A percentile compares a stretch with the other conserved stretches of the same genome.
Conservation (phyloP, 441 rosid genomes). For the Adansonia gregorii region DNA sequence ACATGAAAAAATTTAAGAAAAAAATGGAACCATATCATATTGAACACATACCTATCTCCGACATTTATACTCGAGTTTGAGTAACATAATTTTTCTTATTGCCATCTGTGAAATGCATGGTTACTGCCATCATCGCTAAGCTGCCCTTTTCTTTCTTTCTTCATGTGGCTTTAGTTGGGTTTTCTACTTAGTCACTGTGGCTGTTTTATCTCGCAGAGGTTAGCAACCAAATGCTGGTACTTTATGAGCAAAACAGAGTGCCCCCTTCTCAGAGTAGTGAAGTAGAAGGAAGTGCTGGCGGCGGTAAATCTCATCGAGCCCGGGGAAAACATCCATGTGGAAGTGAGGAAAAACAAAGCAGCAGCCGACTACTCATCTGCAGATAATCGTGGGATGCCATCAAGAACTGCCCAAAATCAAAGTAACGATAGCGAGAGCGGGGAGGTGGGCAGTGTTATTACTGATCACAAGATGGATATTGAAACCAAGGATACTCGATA, state of each 20-base stretch:
- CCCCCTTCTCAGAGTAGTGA: conserved; percentile 74
- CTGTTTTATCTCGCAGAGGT: conserved; percentile 61
- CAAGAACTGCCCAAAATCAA: conserved; percentile 44
- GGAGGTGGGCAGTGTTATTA: conserved; percentile 62
- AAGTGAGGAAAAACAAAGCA: conserved; percentile 51
- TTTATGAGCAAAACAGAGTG: conserved; percentile 81
- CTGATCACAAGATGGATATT: conserved; percentile 55
- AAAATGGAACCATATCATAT: too few species aligned
- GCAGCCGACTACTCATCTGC: conserved; percentile 48
- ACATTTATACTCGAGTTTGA: too few species aligned
- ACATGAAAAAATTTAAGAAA: too few species aligned
- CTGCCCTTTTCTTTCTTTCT: conserved; percentile 30
- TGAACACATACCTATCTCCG: too few species aligned
- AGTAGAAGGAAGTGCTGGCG: conserved; percentile 81
- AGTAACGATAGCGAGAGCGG: conserved; percentile 57
- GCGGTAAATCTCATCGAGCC: conserved; percentile 49
- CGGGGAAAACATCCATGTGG: conserved; percentile 46
- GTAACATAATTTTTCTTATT: neutral
- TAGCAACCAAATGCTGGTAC: conserved; percentile 95
- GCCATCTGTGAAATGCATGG: conserved; percentile 3
- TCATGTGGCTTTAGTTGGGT: neutral
- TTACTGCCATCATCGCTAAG: conserved; percentile 22
- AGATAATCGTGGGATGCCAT: conserved; percentile 52
- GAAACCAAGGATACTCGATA: conserved; percentile 54
- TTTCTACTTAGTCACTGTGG: conserved; percentile 8